Evolutionary conservation across 1,139 yeast species (phyloP), one percentile per base, ranked within the genome.

Genomic region (Scheffersomyces parashehatae): DNA sequence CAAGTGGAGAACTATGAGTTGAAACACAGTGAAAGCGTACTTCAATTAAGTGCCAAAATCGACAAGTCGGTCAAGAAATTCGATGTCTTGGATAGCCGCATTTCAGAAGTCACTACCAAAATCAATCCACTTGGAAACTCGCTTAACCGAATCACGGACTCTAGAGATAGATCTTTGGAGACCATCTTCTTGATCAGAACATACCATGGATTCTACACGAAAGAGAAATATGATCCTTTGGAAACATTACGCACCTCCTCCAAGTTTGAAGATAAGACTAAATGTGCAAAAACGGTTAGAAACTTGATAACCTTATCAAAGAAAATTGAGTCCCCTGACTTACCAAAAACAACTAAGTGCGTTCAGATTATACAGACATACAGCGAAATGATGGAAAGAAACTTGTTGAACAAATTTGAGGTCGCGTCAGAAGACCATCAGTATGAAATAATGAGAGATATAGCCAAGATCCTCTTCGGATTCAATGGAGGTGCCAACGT

Each of bases 401-500:
- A 81, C 36, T 68, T 85, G 41, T 64, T 85, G 40, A 77, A 74
- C 36, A 75, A 75, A 38, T 86, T 85, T 53, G 82, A 79, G 53
- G 67, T 70, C 28, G 84, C 84, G 12, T 81, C 79, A 7, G 85
- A 83, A 32, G 86, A 85, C 51, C 65, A 64, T 45, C 71, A 73
- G 40, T 77, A 83, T 54, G 75, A 75, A n/a, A 80, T 80, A 41
- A 84, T 93, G 87, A 83, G 79, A 53, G 90, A 85, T 46, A 81
- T 88, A 32, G 90, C 97, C 1, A 81, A 80, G 40, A 80, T 90
- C n/a, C 70, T 91, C 42, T 78, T 83, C 42, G 88, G 83, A 47
- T 91, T 84, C 66, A 91, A 93, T 57, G 95, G 91, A 9, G 97
- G 97, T 8, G 75, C 82, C 4, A 83, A 85, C 47, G 95, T 90